Base-by-base conservation (phyloP, 306 rosid species). In the Quercus mongolica region DNA sequence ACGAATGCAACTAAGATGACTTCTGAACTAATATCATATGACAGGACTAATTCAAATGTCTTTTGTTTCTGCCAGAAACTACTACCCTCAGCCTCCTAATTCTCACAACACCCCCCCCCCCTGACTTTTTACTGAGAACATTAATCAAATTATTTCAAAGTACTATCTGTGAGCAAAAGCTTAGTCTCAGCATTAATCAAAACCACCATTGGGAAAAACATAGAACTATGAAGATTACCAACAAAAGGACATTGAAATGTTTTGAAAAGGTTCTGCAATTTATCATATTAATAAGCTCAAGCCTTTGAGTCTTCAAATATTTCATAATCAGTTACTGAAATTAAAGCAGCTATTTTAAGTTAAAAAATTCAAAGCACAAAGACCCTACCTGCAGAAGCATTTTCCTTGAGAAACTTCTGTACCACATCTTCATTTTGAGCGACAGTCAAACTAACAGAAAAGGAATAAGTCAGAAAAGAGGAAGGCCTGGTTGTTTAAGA, bases 361-460 rank as follows among this genome's bases (percentile, higher is more conserved):
- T 18, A 73, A 85, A 74, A 67, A 21, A 61, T 75, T 31, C 31
- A 12, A 54, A 82, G 86, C 44, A 75, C 41, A 33, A 72, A 56
- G 59, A 78, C 71, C 83, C 55, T 85, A 91, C 99, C 94, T 2
- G 98, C 97, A 31, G 91, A 84, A 78, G 78, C 21, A 73, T 91
- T 85, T 76, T 84, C 91, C 86, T 85, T 89, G 78, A 92, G 92
- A 83, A 95, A 95, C 78, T 86, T 91, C 79, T 90, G 97, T 46
- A 95, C 90, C 21, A 95, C 92, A 59, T 91, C 92, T 86, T 95
- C 97, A 73, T 95, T 92, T 76, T 95, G 99, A 72, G 97, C 89
- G 73, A 90, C 67, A 5, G 99, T 93, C 78, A 95, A 86, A 87
- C 98, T 95, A 71, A 80, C 17, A 76, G 76, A 81, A 72, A 72